Evolutionary conservation across 1,139 yeast species (phyloP), one percentile per base, ranked within the genome.

Genomic region (Taphrina confusa): DNA sequence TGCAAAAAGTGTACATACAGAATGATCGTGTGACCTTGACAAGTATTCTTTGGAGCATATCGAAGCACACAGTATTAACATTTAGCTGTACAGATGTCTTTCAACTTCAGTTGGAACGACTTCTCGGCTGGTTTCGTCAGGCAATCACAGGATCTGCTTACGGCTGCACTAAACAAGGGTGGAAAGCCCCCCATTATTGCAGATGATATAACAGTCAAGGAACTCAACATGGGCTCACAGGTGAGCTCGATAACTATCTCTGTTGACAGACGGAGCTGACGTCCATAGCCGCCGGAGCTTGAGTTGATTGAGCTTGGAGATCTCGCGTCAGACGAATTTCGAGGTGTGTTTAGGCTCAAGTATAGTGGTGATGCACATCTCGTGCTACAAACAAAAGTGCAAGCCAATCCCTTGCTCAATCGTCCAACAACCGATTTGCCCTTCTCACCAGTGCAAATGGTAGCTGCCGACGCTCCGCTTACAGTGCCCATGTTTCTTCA

Each of bases 261-360:
- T 36, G 8, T 4, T 12, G 25, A 11, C 16, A 23, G 8, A 18
- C n/a, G 22, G 9, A 27, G 30, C 28, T 28, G 11, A 55, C 37
- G n/a, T 8, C 3, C 14, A 11, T 30, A 79, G 58, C 84, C 95
- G 0, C 96, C 96, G 0, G 78, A 79, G 61, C 82, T 88, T 65
- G 96, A 88, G 72, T 85, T 89, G 40, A 75, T 88, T 63, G 96
- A 88, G 69, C 85, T 88, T 65, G 96, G 96, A 1, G 96, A 88
- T 70, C 74, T 89, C 52, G 95, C 85, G 11, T 79, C 77, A 33
- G 95, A 88, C 71, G 74, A 89, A 64, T 89, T 88, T 69, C 76
- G 95, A 62, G 96, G 96, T 1, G 88, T 88, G 31, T 89, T 88
- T 76, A 87, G 88, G 69, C 81, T 88, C 65, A 83, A 82, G 66